These are phyloP conservation scores for Sporothrix mexicana DNA, from an alignment of 2,329 filamentous ascomycete species.

Conservation along the genomic window DNA sequence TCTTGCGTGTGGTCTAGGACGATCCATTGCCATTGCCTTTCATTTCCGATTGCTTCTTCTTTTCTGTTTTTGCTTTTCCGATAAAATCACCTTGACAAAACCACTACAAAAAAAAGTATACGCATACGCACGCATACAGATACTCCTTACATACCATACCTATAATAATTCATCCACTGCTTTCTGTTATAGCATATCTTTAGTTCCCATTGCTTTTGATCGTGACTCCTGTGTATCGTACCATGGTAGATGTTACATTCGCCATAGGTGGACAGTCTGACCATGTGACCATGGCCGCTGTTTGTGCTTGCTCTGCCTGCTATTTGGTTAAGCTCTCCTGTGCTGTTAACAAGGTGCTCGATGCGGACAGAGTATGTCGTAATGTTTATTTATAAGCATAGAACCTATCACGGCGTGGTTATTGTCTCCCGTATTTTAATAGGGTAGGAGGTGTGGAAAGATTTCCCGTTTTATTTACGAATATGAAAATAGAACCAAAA, in stretches of 20 bases:
- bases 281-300: too few species aligned
- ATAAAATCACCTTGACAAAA: not conserved
- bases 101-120: constrained; percentile 27
- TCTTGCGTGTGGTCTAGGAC: not conserved
- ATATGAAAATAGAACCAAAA: too few species aligned
- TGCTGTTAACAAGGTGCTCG: too few species aligned
- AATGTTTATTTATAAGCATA: too few species aligned
- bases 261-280: too few species aligned
- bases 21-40: constrained; percentile 25
- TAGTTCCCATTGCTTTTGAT: not conserved
- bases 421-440: too few species aligned
- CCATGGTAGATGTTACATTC: not conserved
- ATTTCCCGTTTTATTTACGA: too few species aligned
- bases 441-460: too few species aligned
- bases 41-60: constrained; percentile 27
- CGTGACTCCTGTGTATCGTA: not conserved
- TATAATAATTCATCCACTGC: constrained; percentile 31
- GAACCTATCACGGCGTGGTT: too few species aligned
- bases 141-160: constrained; percentile 27
- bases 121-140: not conserved
- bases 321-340: too few species aligned
- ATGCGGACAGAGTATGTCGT: too few species aligned
- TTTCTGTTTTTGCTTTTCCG: not conserved
- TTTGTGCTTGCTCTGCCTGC: too few species aligned
- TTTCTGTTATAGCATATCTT: constrained; percentile 14